A percentile compares a stretch with the other conserved stretches of the same genome.
These are phyloP conservation scores for Vitis hybrid DNA, from an alignment of 177 flowering plant species.

Conservation along the genomic window DNA sequence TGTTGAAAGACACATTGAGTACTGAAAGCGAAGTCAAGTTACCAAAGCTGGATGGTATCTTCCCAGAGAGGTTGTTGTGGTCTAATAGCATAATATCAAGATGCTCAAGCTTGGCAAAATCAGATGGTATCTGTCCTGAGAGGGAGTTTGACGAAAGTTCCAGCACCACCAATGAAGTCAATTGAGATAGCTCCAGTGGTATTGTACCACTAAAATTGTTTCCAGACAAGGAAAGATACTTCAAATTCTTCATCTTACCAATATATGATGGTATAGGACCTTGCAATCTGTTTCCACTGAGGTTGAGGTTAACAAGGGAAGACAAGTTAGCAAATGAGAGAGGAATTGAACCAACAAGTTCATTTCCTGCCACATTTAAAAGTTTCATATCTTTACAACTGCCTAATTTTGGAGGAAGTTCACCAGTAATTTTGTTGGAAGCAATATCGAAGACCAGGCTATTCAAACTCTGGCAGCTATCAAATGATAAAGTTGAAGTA, in stretches of 20 bases:
- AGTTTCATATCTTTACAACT: background rate
- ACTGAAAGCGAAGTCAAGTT: constrained; percentile 11
- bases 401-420: background rate
- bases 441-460: background rate
- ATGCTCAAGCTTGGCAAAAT: constrained; percentile 6
- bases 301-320: background rate
- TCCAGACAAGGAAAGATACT: background rate
- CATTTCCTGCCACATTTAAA: background rate
- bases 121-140: constrained; percentile 17
- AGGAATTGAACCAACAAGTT: background rate
- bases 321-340: background rate
- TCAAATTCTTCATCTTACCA: background rate
- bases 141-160: constrained; percentile 15
- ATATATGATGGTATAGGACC: background rate
- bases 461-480: background rate
- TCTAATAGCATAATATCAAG: constrained; percentile 9
- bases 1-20: constrained; percentile 21
- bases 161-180: constrained; percentile 11
- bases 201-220: background rate
- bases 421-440: background rate
- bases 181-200: background rate
- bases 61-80: constrained; percentile 15
- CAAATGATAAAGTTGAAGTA: background rate
- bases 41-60: constrained; percentile 13
- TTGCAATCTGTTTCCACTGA: background rate